Base-by-base conservation (phyloP, 257 asterid genomes). In the Jacaranda mimosifolia region DNA sequence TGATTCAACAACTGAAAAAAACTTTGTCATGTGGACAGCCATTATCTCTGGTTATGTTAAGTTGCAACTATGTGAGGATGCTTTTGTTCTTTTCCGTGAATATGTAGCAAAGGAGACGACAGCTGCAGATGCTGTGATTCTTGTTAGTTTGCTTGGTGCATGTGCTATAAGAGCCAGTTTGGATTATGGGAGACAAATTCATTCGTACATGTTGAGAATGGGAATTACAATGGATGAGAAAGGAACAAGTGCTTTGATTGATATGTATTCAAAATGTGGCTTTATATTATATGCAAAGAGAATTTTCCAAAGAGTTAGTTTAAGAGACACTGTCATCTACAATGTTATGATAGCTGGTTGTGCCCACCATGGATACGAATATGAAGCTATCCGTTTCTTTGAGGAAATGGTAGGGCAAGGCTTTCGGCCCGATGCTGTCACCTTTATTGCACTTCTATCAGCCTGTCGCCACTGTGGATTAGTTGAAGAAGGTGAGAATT, bases 191-290 rank as follows among this genome's bases (percentile, higher is more conserved):
- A 89, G 90, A 78, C 97, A 93, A 81, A 93, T 88, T 40, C 99
- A 95, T 63, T 93, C 96, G 15, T 86, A 76, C 76, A 69, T 87
- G 9, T 51, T 89, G 85, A 83, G 92, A 78, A 82, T 12, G 14
- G 89, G 86, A 45, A 70, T 83, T 18, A 43, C 73, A 74, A 63
- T 83, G 85, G 90, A 93, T 19, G 91, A 84, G 85, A 90, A 90
- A 76, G 79, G 82, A 51, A 55, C 57, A 8, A 87, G 93, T 73
- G 88, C 97, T 9, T 51, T 91, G 82, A 83, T 93, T 49, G 99
- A 95, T 78, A 91, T 89, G 96, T 95, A 95, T 66, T 86, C 98
- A 2, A 93, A 95, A 79, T 89, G 99, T 67, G 99, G 99, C 14
- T 83, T 81, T 49, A 78, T 91, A 70, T 40, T 68, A 9, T 85